These are phyloP conservation scores for Leccinum solheimii DNA, from an alignment of 1,284 basidiomycete genomes.

Conservation along the genomic window DNA sequence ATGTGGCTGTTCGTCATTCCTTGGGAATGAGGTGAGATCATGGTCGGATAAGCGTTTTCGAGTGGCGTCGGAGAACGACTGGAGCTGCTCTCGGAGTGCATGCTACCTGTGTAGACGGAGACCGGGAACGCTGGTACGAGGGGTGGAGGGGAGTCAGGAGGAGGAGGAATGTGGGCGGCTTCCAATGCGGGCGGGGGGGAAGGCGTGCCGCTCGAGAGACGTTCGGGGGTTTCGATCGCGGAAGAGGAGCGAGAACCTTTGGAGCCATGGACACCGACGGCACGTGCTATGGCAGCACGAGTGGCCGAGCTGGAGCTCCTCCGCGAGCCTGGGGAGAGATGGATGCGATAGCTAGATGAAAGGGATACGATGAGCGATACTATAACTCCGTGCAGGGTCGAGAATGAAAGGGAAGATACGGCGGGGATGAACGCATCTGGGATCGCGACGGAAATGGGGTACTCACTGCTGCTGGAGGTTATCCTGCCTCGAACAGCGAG, in stretches of 20 bases:
- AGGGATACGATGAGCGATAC: conserved; percentile 5
- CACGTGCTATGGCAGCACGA: conserved; percentile 50
- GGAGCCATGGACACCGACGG: conserved; percentile 34
- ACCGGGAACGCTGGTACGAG: conserved; percentile 44
- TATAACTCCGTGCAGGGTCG: conserved; percentile 12
- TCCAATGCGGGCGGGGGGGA: conserved; percentile 50
- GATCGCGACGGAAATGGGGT: not conserved
- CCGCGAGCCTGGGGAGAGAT: conserved; percentile 69
- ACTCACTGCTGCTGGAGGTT: conserved; percentile 82
- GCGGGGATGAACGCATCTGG: conserved; percentile 7
- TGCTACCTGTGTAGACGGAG: conserved; percentile 38
- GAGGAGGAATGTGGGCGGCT: conserved; percentile 37
- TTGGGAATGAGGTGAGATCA: conserved; percentile 35
- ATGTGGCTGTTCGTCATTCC: conserved; percentile 29
- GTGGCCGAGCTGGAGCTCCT: conserved; percentile 53
- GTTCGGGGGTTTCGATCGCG: conserved; percentile 22
- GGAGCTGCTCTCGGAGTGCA: conserved; percentile 39
- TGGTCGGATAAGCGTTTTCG: conserved; percentile 38
- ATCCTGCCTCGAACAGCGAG: conserved; percentile 76
- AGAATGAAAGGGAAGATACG: conserved; percentile 9
- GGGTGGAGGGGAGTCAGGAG: conserved; percentile 42
- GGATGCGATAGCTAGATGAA: conserved; percentile 62
- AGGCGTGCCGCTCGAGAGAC: conserved; percentile 34
- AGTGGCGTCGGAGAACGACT: conserved; percentile 46
- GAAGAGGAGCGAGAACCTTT: conserved; percentile 29